These are phyloP conservation scores for Trichoderma breve DNA, from an alignment of 2,329 filamentous ascomycete species.

Conservation along the genomic window DNA sequence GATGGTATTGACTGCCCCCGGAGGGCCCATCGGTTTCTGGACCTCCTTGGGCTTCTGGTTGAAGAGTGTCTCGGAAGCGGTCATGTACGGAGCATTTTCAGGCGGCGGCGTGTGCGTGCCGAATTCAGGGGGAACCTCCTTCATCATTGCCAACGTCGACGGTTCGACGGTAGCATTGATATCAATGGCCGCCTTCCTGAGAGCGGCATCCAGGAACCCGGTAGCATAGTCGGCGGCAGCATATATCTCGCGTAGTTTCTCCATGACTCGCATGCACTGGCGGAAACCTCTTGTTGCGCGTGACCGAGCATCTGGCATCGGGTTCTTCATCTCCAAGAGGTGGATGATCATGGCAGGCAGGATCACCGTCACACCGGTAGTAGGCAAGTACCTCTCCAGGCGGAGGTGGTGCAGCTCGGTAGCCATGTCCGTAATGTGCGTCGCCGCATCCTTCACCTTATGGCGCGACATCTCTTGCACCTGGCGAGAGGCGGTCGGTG, in stretches of 20 bases:
- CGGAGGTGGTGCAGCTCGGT: conserved; percentile 70
- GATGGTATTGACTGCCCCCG: conserved; percentile 39
- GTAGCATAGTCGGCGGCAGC: conserved; percentile 95
- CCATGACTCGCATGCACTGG: conserved; percentile 89
- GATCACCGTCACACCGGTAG: conserved; percentile 85
- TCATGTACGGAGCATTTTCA: conserved; percentile 47
- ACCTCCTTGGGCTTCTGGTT: conserved; percentile 32
- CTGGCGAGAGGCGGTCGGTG: conserved; percentile 58
- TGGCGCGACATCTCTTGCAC: conserved; percentile 79
- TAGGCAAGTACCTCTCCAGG: conserved; percentile 78
- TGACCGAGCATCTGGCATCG: conserved; percentile 67
- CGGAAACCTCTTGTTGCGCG: conserved; percentile 78
- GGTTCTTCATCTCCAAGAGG: conserved; percentile 86
- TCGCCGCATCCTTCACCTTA: conserved; percentile 79
- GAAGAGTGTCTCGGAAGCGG: conserved; percentile 41
- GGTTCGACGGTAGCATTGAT: conserved; percentile 45
- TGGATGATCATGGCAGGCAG: conserved; percentile 93
- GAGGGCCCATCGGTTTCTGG: conserved; percentile 38
- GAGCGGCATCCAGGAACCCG: conserved; percentile 87
- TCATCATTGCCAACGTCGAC: conserved; percentile 36
- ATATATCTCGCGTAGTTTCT: conserved; percentile 83
- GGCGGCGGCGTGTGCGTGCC: conserved; percentile 53
- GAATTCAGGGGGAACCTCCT: conserved; percentile 38
- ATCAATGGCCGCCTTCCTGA: conserved; percentile 81
- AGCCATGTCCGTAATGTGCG: conserved; percentile 81